A percentile compares a stretch with the other conserved stretches of the same genome.
Conservation (phyloP, 129 eudicot genomes). For the Gnaphalium uliginosum region DNA sequence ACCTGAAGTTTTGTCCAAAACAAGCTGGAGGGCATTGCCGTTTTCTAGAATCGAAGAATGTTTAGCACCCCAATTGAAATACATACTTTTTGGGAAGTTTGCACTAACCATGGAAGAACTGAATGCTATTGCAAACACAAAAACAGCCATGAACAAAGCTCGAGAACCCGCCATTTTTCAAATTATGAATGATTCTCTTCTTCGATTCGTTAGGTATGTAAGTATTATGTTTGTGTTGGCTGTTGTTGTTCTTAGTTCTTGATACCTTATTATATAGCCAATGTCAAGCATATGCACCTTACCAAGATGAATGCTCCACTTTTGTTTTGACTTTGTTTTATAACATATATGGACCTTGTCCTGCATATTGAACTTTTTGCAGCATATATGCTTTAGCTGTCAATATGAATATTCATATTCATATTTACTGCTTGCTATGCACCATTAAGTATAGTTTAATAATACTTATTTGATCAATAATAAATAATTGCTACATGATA, state of each 20-base stretch:
- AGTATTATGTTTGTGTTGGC: background rate
- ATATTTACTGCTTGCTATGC: background rate
- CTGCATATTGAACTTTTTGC: conserved; percentile 11
- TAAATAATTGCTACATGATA: background rate
- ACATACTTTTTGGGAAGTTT: conserved; percentile 35
- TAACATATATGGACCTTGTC: conserved; percentile 18
- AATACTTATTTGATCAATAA: background rate
- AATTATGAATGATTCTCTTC: background rate
- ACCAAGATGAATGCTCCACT: conserved; percentile 2
- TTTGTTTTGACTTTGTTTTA: conserved; percentile 12
- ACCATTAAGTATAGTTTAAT: background rate
- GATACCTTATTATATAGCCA: conserved; percentile 15
- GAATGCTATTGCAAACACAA: conserved; percentile 39
- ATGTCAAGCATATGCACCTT: conserved; percentile 8
- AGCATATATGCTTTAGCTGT: conserved; percentile 2
- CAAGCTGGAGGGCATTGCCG: conserved; percentile 50
- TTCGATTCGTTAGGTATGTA: background rate
- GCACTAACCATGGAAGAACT: conserved; percentile 30
- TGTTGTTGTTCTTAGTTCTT: background rate
- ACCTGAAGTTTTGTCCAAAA: conserved; percentile 60
- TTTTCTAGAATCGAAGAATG: conserved; percentile 40
- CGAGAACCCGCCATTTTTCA: conserved; percentile 36
- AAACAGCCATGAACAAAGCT: conserved; percentile 21
- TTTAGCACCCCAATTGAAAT: conserved; percentile 51
- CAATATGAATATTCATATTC: background rate